phyloP scores from a whole-genome alignment of 225 moss, liverwort and hornwort genomes.

The Polytrichum formosum region DNA sequence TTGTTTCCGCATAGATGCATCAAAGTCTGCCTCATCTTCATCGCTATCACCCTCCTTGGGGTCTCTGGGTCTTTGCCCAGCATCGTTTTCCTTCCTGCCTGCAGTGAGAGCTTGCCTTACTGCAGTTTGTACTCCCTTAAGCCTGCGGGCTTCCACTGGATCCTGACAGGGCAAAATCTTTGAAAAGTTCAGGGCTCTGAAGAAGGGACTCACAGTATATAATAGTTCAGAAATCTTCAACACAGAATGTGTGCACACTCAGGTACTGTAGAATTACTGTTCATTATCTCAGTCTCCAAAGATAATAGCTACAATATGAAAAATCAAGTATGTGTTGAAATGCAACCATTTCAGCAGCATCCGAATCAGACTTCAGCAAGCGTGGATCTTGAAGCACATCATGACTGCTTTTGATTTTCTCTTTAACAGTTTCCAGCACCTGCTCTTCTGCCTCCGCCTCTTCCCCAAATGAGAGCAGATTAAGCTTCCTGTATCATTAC shows the following conservation, averaged over 20 bases:
- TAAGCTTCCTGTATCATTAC: constrained; percentile 59
- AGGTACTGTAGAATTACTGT: too few relatives aligned
- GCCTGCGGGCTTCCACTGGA: constrained; percentile 60
- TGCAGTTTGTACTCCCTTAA: constrained; percentile 73
- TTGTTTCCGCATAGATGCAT: constrained; percentile 89
- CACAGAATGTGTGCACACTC: too few relatives aligned
- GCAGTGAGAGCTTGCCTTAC: constrained; percentile 75
- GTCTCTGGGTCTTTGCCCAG: constrained; percentile 27
- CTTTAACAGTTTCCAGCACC: constrained; percentile 59
- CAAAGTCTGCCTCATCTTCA: constrained; percentile 80
- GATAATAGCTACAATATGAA: not conserved
- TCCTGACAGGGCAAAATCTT: constrained; percentile 46
- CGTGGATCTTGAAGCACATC: constrained; percentile 93
- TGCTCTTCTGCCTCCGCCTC: constrained; percentile 97
- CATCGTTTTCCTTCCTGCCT: constrained; percentile 45
- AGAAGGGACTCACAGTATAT: too few relatives aligned
- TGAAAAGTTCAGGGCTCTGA: constrained; percentile 1
- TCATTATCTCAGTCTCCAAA: not conserved
- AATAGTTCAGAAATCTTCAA: too few relatives aligned
- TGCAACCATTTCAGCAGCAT: constrained; percentile 61
- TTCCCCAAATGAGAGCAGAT: constrained; percentile 95
- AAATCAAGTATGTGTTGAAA: not conserved
- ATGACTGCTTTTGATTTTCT: constrained; percentile 93
- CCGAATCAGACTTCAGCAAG: constrained; percentile 57
- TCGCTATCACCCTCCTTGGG: constrained; percentile 43